These are phyloP conservation scores for Anisodus tanguticus DNA, from an alignment of 257 asterid genomes.

Conservation along the genomic window DNA sequence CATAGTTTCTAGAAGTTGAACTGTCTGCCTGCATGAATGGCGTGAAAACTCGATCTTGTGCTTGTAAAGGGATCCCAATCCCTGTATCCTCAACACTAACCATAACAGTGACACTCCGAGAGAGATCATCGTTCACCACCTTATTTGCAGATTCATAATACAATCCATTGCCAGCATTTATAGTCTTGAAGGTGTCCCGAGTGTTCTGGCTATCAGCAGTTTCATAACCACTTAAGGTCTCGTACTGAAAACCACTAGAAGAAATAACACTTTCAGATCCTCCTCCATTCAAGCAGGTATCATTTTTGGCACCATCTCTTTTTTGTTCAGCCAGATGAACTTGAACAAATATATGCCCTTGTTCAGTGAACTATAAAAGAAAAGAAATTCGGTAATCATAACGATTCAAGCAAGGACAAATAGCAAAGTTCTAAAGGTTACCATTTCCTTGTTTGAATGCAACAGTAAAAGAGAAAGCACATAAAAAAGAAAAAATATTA, in stretches of 20 bases:
- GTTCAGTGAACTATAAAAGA: constrained; percentile 73
- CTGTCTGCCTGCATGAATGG: constrained; percentile 99
- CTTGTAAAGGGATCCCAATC: constrained; percentile 76
- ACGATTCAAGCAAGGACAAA: neutral
- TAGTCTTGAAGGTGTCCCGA: constrained; percentile 65
- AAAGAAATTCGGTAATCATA: neutral
- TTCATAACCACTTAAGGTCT: constrained; percentile 80
- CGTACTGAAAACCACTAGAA: constrained; percentile 44
- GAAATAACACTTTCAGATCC: constrained; percentile 48
- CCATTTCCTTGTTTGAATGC: neutral
- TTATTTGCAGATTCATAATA: constrained; percentile 40
- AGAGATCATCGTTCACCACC: constrained; percentile 35
- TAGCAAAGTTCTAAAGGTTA: neutral
- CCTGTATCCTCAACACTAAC: constrained; percentile 92
- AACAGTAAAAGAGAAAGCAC: neutral
- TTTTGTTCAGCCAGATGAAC: constrained; percentile 75
- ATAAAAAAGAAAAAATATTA: neutral
- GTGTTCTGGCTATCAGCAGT: constrained; percentile 81
- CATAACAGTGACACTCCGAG: constrained; percentile 55
- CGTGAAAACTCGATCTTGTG: constrained; percentile 76
- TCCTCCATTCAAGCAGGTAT: constrained; percentile 50
- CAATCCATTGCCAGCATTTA: constrained; percentile 51
- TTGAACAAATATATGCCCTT: constrained; percentile 88
- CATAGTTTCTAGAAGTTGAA: constrained; percentile 85
- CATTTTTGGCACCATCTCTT: constrained; percentile 44